Conservation (phyloP, 2,329 filamentous ascomycete genomes). For the Sarocladiaceae sp. region DNA sequence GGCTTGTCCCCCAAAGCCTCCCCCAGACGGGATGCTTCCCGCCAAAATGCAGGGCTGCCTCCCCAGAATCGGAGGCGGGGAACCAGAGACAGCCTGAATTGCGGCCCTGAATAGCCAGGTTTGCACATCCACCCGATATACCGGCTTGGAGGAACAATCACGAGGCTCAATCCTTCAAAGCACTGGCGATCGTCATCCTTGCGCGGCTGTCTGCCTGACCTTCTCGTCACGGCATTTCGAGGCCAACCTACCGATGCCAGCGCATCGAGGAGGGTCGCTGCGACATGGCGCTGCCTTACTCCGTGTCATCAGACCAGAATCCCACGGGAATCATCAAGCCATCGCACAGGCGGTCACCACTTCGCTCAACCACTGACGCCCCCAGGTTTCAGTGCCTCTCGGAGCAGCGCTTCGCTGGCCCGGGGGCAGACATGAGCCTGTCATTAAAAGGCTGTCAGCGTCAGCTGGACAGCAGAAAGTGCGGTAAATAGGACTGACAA, state of each 20-base stretch:
- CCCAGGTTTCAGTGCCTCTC: constrained; percentile 11
- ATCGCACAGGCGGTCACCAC: neutral
- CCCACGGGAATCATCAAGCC: neutral
- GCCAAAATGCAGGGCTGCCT: constrained; percentile 5
- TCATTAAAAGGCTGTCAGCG: neutral
- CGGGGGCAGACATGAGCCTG: neutral
- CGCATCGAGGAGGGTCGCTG: constrained; percentile 5
- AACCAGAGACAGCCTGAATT: constrained; percentile 6
- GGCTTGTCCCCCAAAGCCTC: neutral
- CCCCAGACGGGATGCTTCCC: constrained; percentile 8
- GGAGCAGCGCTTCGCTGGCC: constrained; percentile 8
- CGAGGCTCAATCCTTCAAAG: neutral
- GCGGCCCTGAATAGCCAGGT: too few relatives aligned
- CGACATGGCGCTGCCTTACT: constrained; percentile 4
- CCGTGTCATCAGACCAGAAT: constrained; percentile 7
- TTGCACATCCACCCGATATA: neutral
- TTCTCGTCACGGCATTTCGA: neutral
- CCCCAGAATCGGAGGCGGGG: neutral
- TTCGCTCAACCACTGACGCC: constrained; percentile 10
- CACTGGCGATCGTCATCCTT: neutral
- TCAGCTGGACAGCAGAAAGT: constrained; percentile 8
- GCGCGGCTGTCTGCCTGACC: constrained; percentile 6
- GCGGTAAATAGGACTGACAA: too few relatives aligned
- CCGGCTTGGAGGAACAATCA: constrained; percentile 4
- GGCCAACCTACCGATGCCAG: constrained; percentile 1